Base-by-base conservation (phyloP, 495 filamentous ascomycete species). In the Penicillium pancosmium region DNA sequence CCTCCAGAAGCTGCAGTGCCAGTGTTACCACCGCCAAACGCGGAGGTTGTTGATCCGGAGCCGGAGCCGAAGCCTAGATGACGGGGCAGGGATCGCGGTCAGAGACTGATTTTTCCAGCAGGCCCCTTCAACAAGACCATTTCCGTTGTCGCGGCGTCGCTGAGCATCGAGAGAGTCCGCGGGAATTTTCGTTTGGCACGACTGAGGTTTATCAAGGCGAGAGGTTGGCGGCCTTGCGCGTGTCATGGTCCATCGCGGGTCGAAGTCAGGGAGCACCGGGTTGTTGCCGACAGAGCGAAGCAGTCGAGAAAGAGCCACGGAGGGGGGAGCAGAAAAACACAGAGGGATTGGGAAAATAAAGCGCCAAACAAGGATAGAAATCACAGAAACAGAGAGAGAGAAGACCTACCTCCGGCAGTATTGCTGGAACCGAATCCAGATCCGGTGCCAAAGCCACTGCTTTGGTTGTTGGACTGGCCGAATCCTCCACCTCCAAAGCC, bases 21-120 rank as follows among this genome's bases (percentile, higher is more conserved):
- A 55, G 69, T 70, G 38, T 61, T 68, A 49, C 71, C 66, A 59
- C 73, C 66, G 57, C 73, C 73, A 63, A 75, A 77, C 25, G 70
- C 64, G 48, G 73, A 69, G 53, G 73, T 65, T 55, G 73, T 66
- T 54, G 77, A 38, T 12, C 36, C 75, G 48, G 81, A 78, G 64
- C 44, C 76, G 50, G 81, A 78, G 64, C 84, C 84, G 78, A 86
- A 86, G 75, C 83, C 84, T 86, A 81, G 68, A 82, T 71, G 67
- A 75, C 70, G 63, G 64, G 56, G 62, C 3, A 48, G 64, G 63
- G 68, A 65, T 74, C 67, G 68, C 68, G 68, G 78, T 82, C 75
- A 80, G 75, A 80, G 65, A 70, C 62, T 68, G 66, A 46, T 59
- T 54, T 55, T 64, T 56, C 62, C 63, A 70, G 56, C 38, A 57